Evolutionary conservation across 2,329 filamentous ascomycete species (phyloP).

Genomic region (Colletotrichum cuscutae): DNA sequence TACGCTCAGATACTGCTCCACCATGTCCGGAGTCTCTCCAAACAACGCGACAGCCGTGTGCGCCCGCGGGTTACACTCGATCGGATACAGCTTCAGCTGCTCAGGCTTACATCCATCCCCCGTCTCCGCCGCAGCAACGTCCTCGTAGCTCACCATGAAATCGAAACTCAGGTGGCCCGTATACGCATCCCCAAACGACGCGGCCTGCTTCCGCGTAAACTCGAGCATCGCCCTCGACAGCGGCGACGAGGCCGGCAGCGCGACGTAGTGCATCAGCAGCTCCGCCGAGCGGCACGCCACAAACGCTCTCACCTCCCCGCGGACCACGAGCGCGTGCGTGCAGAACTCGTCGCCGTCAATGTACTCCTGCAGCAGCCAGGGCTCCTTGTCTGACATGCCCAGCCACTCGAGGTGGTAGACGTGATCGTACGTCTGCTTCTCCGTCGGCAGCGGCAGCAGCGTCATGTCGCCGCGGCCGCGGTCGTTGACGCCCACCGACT

Average conservation of each 20-base stretch:
- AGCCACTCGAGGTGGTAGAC: conserved; percentile 59
- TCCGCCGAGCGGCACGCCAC: conserved; percentile 72
- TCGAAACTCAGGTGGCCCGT: conserved; percentile 81
- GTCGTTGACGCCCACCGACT: conserved; percentile 72
- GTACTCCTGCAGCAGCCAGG: conserved; percentile 78
- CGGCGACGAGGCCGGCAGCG: conserved; percentile 63
- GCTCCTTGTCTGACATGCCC: conserved; percentile 60
- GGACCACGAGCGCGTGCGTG: conserved; percentile 76
- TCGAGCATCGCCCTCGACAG: conserved; percentile 69
- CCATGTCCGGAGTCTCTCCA: conserved; percentile 55
- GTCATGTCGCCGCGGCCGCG: conserved; percentile 70
- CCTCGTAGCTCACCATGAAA: conserved; percentile 68
- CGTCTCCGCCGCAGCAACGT: conserved; percentile 45
- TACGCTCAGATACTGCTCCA: conserved; percentile 62
- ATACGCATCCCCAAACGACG: conserved; percentile 57
- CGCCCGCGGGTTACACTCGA: conserved; percentile 77
- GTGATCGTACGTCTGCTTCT: conserved; percentile 63
- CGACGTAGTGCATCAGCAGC: conserved; percentile 73
- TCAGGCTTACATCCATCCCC: conserved; percentile 36
- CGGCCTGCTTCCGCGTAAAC: conserved; percentile 71
- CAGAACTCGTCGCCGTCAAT: conserved; percentile 72
- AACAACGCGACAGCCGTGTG: conserved; percentile 76
- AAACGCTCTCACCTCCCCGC: conserved; percentile 72
- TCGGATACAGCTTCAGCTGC: conserved; percentile 64
- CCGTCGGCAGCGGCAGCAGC: conserved; percentile 66